phyloP scores from a whole-genome alignment of 805 yeast genomes.

The Lachancea sp. region DNA sequence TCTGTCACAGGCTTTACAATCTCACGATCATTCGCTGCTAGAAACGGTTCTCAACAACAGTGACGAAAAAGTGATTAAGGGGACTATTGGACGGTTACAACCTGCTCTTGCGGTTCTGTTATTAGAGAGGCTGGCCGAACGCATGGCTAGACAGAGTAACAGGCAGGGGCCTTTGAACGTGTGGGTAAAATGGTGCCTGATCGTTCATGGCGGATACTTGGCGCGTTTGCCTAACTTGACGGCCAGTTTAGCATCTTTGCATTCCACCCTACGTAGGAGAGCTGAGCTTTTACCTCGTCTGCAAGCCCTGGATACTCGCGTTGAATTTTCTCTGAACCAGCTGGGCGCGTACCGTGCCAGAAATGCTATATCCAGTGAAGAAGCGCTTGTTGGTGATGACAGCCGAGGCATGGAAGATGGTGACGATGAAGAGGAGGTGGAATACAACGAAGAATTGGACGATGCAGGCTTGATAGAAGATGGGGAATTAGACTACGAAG shows the following conservation, averaged over 20 bases:
- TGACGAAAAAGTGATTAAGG: conserved; percentile 46
- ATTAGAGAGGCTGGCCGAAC: conserved; percentile 54
- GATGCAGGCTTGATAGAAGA: conserved; percentile 42
- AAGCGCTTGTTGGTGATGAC: conserved; percentile 22
- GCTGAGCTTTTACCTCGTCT: conserved; percentile 65
- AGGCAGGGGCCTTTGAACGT: conserved; percentile 46
- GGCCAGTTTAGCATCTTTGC: conserved; percentile 54
- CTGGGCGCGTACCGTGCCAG: conserved; percentile 47
- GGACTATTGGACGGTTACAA: conserved; percentile 50
- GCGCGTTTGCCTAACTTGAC: conserved; percentile 42
- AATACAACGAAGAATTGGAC: conserved; percentile 61
- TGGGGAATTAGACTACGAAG: conserved; percentile 38
- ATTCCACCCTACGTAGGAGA: conserved; percentile 58
- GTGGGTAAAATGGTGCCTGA: conserved; percentile 86
- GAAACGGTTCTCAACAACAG: conserved; percentile 67
- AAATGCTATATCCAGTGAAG: conserved; percentile 44
- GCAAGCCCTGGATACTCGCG: conserved; percentile 73
- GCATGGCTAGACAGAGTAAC: conserved; percentile 51
- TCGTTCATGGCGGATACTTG: conserved; percentile 72
- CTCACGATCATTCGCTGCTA: conserved; percentile 78
- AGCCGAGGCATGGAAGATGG: conserved; percentile 31
- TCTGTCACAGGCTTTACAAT: conserved; percentile 80
- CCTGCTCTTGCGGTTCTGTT: conserved; percentile 48
- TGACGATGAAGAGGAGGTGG: conserved; percentile 47
- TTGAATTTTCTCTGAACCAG: conserved; percentile 64